phyloP scores from a whole-genome alignment of 148 eudicot species.

The Drosera capensis region DNA sequence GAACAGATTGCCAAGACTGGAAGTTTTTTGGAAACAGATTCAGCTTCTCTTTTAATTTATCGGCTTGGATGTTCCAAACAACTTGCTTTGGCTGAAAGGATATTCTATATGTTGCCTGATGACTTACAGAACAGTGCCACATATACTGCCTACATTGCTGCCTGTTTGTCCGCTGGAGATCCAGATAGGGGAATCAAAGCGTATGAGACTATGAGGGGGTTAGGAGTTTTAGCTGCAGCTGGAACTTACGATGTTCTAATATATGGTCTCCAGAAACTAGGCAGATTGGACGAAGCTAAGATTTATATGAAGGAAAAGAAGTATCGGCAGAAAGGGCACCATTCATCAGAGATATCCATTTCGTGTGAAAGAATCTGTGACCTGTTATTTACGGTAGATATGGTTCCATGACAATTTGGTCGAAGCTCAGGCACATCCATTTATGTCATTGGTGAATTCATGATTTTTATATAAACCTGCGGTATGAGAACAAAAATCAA shows the following conservation, averaged over 20 bases:
- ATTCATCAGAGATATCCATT: conserved; percentile 9
- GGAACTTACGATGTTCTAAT: conserved; percentile 49
- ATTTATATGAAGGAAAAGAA: conserved; percentile 40
- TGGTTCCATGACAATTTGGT: conserved; percentile 4
- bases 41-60: conserved; percentile 36
- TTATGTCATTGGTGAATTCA: too few species aligned
- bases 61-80: conserved; percentile 49
- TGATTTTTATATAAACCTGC: too few species aligned
- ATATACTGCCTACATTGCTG: conserved; percentile 46
- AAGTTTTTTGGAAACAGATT: conserved; percentile 28
- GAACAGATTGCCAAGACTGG: conserved; percentile 36
- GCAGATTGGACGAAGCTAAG: conserved; percentile 25
- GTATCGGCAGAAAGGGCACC: conserved; percentile 16
- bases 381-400: conserved; percentile 38
- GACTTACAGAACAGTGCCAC: conserved; percentile 29
- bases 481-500: too few species aligned
- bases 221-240: conserved; percentile 20
- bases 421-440: too few species aligned
- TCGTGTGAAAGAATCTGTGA: conserved; percentile 38
- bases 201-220: conserved; percentile 30
- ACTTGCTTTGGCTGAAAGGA: conserved; percentile 28
- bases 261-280: conserved; percentile 44
- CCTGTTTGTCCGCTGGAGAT: conserved; percentile 44
- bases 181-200: conserved; percentile 39
- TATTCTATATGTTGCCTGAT: conserved; percentile 36